Evolutionary conservation across 2,329 filamentous ascomycete species (phyloP), one percentile per base, ranked within the genome.

Genomic region (Scopulariopsis brevicaulis): DNA sequence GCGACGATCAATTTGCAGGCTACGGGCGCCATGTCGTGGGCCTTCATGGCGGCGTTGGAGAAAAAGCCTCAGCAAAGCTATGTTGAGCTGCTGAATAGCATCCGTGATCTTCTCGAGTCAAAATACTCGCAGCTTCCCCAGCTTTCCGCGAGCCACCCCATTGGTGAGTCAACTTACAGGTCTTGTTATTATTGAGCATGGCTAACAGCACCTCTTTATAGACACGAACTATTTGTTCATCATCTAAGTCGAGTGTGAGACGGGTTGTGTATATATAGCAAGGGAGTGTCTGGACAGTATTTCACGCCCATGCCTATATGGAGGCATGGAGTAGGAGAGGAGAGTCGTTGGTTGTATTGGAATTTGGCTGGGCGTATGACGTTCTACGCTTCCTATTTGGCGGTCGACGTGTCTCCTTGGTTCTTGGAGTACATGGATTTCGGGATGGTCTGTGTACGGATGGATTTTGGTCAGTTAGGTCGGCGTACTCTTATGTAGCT

Each of bases 31-130:
- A 96, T 96, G 90, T 93, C 89, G 4, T 95, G 87, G 83, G 91
- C 91, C 5, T 96, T 96, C 70, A 90, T 96, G 69, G 83, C 80
- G 3, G 84, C 90, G 25, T 79, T 96, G 65, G 89, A 87, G 77
- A 89, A 91, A 77, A 93, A 93, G 68, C 89, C 89, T 0, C 87
- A 94, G 69, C 90, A 96, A 75, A 94, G 88, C 73, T 96, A 96
- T 68, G 87, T 96, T 55, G 85, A 94, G 75, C 74, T 96, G 61
- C 78, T 96, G 62, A 95, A 94, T 77, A 93, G 84, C 72, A 93
- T 96, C 67, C 85, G 91, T 59, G 90, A 93, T 60, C 87, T 95
- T 69, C 76, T 96, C 62, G 74, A 87, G 62, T 81, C 81, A 40
- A 90, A 91, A 69, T 96, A 96, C 70, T 78, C 80, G 14, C 91